Evolutionary conservation across 2,329 filamentous ascomycete species (phyloP), one percentile per base, ranked within the genome.

Genomic region (Penicillium sp.): DNA sequence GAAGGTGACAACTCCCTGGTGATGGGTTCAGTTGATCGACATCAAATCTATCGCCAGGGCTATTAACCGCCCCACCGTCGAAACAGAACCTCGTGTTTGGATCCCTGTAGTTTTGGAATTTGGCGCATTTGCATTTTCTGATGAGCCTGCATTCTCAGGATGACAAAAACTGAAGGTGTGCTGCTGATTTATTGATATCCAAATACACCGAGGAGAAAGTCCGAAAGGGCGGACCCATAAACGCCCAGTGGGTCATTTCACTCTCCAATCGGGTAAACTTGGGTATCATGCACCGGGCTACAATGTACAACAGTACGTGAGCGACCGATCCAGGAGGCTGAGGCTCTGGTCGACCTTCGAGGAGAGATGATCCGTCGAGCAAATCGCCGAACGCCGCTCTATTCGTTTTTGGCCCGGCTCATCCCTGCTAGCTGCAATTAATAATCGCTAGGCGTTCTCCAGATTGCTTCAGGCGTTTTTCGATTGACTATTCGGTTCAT

Each of bases 311-410:
- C n/a, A n/a, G n/a, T 23, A 39, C 11, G 34, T 40, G 49, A 19
- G 41, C 18, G 32, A 51, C 16, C 19, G 34, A 40, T 47, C 29
- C n/a, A 47, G 36, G 47, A 30, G 40, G 32, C 46, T 53, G 51
- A 53, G 51, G 51, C 51, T 53, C 51, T 53, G 46, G 43, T 50
- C 46, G 32, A 43, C 51, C 43, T 7, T 26, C 26, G 29, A 27
- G 19, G 38, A 13, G 11, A 41, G 39, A n/a, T 26, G 26, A 38
- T 50, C 39, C 39, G 16, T 36, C 19, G 10, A 23, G 4, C 41
- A 43, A 53, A 27, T 49, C 39, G 38, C 45, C 38, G 16, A 42
- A 29, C 39, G 18, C 16, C 7, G n/a, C 39, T 16, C 18, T 2
- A n/a, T 41, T 47, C 4, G 10, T 4, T 46, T 30, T 40, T 39